Evolutionary conservation across 2,329 filamentous ascomycete genomes (phyloP).

Genomic region (Talaromyces sp.): DNA sequence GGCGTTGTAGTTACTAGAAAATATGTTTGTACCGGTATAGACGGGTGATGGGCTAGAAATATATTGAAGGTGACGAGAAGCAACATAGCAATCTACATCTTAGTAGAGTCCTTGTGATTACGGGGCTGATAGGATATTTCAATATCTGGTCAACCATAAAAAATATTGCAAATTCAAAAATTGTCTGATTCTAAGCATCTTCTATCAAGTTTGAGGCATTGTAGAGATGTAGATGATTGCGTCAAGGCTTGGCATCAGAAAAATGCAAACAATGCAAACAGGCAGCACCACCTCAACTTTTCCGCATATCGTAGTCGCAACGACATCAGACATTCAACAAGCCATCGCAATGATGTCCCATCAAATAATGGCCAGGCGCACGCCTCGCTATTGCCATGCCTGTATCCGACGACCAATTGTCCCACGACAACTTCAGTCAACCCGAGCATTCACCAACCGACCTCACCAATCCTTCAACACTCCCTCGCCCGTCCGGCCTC

Average conservation of each 20-base stretch:
- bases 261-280: constrained; percentile 25
- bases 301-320: not conserved
- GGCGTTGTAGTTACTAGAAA: not conserved
- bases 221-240: not conserved
- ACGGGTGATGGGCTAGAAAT: not conserved
- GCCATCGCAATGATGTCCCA: constrained; percentile 32
- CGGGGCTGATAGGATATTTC: too few species aligned
- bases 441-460: constrained; percentile 57
- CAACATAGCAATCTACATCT: too few species aligned
- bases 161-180: too few species aligned
- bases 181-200: too few species aligned
- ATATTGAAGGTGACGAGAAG: not conserved
- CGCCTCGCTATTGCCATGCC: constrained; percentile 34
- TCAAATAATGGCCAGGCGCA: constrained; percentile 37
- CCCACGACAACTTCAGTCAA: constrained; percentile 22
- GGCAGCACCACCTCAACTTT: not conserved
- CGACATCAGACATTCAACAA: not conserved
- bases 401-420: constrained; percentile 32
- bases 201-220: not conserved
- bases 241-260: not conserved
- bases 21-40: not conserved
- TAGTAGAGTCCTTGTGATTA: too few species aligned
- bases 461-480: constrained; percentile 53
- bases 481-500: constrained; percentile 53
- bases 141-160: too few species aligned